Conservation (phyloP, 202 grass and related monocot genomes). For the Tripidium arundinaceum region DNA sequence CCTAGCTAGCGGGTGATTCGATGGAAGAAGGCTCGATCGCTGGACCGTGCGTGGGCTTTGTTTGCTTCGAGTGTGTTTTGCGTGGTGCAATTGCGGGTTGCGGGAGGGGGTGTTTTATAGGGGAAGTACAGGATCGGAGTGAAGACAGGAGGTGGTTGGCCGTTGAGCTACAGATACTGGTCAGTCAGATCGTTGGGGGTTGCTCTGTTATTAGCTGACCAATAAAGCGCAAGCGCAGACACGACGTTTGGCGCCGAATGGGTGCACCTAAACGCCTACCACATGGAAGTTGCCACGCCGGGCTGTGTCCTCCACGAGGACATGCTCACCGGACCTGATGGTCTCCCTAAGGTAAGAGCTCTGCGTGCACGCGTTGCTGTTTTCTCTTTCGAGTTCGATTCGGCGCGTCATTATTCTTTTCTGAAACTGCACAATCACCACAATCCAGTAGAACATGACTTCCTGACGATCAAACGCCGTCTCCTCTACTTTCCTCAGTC, state of each 20-base stretch:
- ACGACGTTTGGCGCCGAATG: not conserved
- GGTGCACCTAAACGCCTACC: conserved; percentile 25
- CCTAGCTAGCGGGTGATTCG: not conserved
- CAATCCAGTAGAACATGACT: not conserved
- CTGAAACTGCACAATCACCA: not conserved
- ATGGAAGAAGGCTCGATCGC: not conserved
- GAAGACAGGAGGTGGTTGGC: conserved; percentile 6
- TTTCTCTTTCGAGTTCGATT: not conserved
- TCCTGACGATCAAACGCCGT: no score
- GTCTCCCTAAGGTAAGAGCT: not conserved
- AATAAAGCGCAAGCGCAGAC: not conserved
- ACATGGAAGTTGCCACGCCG: not conserved
- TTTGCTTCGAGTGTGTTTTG: not conserved
- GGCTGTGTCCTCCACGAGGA: not conserved
- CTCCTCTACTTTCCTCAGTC: no score
- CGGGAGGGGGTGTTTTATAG: conserved; percentile 19
- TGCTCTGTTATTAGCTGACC: conserved; percentile 38
- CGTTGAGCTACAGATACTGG: conserved; percentile 49
- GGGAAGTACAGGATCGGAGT: not conserved
- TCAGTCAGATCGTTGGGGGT: not conserved
- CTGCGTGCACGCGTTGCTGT: not conserved
- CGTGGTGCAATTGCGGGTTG: not conserved
- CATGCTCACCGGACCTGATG: not conserved
- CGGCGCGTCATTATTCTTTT: not conserved
- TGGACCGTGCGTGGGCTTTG: not conserved